phyloP scores from a whole-genome alignment of 2,329 filamentous ascomycete genomes.

The Colletotrichum paranaense region DNA sequence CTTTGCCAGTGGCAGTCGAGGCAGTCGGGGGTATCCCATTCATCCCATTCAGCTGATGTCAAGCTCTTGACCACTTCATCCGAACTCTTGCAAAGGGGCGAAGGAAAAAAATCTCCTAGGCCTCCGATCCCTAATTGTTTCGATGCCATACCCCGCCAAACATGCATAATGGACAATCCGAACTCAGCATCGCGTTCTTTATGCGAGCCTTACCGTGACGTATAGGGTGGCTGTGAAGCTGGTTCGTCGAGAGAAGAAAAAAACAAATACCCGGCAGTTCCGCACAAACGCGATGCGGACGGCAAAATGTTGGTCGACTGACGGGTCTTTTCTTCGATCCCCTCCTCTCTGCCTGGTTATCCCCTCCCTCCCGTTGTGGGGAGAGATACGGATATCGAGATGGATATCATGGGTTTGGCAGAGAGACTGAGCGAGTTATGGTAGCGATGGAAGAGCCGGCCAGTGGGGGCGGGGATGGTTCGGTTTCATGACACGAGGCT shows the following conservation, averaged over 20 bases:
- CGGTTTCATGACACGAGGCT: conserved; percentile 27
- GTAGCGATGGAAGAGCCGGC: conserved; percentile 1
- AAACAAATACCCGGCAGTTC: conserved; percentile 13
- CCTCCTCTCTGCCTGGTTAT: background rate
- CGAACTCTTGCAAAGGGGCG: conserved; percentile 5
- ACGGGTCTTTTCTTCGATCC: background rate
- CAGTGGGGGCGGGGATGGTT: conserved; percentile 20
- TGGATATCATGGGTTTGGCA: background rate
- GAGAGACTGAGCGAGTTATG: background rate
- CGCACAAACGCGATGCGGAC: background rate
- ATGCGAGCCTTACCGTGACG: conserved; percentile 20
- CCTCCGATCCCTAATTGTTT: conserved; percentile 8
- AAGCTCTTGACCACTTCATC: conserved; percentile 2
- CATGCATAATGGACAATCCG: conserved; percentile 19
- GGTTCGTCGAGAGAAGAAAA: background rate
- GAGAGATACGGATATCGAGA: background rate
- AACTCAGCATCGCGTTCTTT: background rate
- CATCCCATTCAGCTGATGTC: conserved; percentile 1
- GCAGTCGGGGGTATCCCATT: conserved; percentile 1
- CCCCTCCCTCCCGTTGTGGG: background rate
- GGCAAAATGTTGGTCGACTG: background rate
- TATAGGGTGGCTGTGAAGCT: conserved; percentile 9
- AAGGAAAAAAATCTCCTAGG: background rate
- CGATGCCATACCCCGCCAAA: conserved; percentile 16
- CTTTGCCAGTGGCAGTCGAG: background rate